phyloP scores from a whole-genome alignment of 257 asterid species.

The Ballota nigra region DNA sequence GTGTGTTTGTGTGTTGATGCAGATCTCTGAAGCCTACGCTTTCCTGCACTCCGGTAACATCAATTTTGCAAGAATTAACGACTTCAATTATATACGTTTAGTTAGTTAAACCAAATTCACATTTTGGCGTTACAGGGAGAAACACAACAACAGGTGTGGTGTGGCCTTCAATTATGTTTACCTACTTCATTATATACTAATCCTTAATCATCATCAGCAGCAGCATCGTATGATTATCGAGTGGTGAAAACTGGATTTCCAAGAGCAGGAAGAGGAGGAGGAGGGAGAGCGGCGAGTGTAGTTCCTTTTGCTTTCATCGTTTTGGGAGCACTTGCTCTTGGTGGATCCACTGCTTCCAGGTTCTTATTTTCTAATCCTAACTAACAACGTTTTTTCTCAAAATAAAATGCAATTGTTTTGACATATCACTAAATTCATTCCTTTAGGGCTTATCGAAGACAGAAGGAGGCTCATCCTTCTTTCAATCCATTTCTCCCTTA shows the following conservation, averaged over 20 bases:
- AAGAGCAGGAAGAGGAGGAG: conserved; percentile 30
- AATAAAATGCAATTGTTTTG: background rate
- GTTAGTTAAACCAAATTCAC: background rate
- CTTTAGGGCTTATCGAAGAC: conserved; percentile 56
- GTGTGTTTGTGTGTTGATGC: too few relatives aligned
- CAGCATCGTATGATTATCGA: conserved; percentile 35
- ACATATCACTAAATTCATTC: background rate
- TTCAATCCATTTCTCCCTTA: conserved; percentile 79
- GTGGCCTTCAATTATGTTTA: too few relatives aligned
- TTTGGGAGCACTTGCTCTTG: conserved; percentile 51
- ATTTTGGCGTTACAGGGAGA: too few relatives aligned
- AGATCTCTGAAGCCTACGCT: conserved; percentile 71
- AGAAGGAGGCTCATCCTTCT: conserved; percentile 54
- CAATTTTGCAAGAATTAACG: too few relatives aligned
- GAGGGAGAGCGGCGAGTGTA: conserved; percentile 29
- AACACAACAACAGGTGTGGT: too few relatives aligned
- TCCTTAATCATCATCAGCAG: background rate
- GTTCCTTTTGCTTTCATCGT: conserved; percentile 58
- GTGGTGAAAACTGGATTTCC: conserved; percentile 56
- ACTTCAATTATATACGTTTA: too few relatives aligned
- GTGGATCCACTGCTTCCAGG: conserved; percentile 71
- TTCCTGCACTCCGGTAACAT: conserved; percentile 33
- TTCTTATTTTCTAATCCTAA: background rate
- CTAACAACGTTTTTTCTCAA: background rate
- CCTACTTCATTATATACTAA: too few relatives aligned